phyloP scores from a whole-genome alignment of 371 early-diverging fungal genomes.

The Saksenaea vasiformis region DNA sequence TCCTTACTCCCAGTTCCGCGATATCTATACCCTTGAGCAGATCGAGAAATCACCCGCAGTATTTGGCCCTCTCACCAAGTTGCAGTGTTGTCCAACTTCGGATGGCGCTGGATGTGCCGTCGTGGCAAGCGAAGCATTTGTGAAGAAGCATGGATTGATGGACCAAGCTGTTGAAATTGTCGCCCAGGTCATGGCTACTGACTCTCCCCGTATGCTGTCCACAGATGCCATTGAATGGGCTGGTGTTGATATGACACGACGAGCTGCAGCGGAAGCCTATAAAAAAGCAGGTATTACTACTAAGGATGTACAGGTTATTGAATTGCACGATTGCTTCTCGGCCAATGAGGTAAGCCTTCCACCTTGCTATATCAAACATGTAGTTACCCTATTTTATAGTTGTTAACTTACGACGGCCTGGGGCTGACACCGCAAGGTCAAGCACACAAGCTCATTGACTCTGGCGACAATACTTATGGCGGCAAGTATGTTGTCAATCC shows the following conservation, averaged over 20 bases:
- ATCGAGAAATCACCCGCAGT: slow-evolving; percentile 64
- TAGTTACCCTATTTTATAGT: slow-evolving; percentile 18
- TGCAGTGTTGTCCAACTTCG: slow-evolving; percentile 83
- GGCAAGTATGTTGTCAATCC: slow-evolving; percentile 75
- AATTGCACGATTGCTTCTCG: slow-evolving; percentile 84
- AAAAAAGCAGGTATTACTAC: slow-evolving; percentile 61
- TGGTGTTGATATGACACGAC: slow-evolving; percentile 74
- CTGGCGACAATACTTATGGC: slow-evolving; percentile 60
- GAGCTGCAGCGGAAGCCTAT: slow-evolving; percentile 61
- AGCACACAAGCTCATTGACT: slow-evolving; percentile 61
- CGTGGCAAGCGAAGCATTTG: slow-evolving; percentile 71
- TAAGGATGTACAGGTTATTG: slow-evolving; percentile 70
- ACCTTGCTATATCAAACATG: not conserved
- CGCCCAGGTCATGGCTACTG: slow-evolving; percentile 76
- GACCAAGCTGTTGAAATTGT: slow-evolving; percentile 74
- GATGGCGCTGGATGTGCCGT: slow-evolving; percentile 76
- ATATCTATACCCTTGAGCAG: slow-evolving; percentile 69
- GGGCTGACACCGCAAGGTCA: slow-evolving; percentile 69
- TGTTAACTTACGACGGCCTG: slow-evolving; percentile 79
- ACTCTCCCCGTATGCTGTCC: slow-evolving; percentile 63
- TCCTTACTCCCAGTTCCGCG: slow-evolving; percentile 81
- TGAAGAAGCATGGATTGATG: slow-evolving; percentile 61
- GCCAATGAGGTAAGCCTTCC: slow-evolving; percentile 63
- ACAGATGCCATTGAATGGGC: slow-evolving; percentile 68
- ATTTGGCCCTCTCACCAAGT: slow-evolving; percentile 72